These are phyloP conservation scores for Helminthosporium solani DNA, from an alignment of 2,329 filamentous ascomycete species.

Conservation along the genomic window DNA sequence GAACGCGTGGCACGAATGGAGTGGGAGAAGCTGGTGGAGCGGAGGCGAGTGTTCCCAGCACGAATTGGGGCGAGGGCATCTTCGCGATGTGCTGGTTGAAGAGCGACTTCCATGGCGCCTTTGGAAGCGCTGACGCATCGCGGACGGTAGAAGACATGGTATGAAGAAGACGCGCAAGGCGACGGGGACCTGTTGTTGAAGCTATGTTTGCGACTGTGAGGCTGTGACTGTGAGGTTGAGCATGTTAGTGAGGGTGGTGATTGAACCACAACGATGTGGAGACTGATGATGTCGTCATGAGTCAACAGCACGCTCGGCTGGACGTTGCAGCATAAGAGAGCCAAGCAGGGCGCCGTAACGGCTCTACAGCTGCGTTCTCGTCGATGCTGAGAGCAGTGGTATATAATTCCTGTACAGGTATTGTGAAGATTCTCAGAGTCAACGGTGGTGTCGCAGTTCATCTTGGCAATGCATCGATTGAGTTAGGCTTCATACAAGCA, in stretches of 20 bases:
- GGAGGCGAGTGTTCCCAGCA: constrained; percentile 52
- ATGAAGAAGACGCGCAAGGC: constrained; percentile 44
- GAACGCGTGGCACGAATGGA: constrained; percentile 57
- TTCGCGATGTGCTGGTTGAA: constrained; percentile 53
- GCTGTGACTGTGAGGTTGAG: constrained; percentile 1
- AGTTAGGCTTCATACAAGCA: no score
- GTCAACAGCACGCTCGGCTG: background rate
- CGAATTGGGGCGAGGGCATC: constrained; percentile 53
- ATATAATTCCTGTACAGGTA: no score
- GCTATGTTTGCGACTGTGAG: constrained; percentile 40
- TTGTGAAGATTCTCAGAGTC: no score
- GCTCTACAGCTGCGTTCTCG: no score
- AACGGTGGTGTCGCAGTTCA: no score
- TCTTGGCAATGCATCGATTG: no score
- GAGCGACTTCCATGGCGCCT: constrained; percentile 54
- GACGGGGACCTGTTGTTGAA: constrained; percentile 35
- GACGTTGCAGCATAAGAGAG: no score
- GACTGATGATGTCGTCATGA: constrained; percentile 1
- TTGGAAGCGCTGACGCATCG: constrained; percentile 35
- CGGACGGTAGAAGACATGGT: constrained; percentile 50
- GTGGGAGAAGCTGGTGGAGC: constrained; percentile 45
- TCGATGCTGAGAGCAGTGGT: no score
- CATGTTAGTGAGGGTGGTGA: background rate
- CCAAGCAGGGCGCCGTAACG: no score
- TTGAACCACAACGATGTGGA: background rate